phyloP scores from a whole-genome alignment of 1,284 basidiomycete genomes.

The Mycena citricolor region DNA sequence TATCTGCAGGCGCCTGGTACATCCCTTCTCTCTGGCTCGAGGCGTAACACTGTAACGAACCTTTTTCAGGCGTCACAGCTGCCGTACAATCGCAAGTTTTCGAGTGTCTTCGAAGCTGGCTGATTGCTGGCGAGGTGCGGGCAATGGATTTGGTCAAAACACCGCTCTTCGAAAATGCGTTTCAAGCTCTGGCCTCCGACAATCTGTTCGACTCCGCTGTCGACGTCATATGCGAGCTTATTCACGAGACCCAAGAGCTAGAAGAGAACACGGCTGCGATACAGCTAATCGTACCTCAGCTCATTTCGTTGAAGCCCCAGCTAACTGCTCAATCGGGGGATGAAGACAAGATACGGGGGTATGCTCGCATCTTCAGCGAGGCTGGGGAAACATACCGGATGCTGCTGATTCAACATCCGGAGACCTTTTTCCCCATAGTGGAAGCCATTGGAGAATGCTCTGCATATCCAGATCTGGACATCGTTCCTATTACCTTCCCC shows the following conservation, averaged over 20 bases:
- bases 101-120: constrained; percentile 85
- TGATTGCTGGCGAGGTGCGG: constrained; percentile 83
- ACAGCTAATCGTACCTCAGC: constrained; percentile 80
- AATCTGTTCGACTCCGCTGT: constrained; percentile 91
- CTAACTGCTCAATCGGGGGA: constrained; percentile 71
- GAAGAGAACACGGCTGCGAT: constrained; percentile 93
- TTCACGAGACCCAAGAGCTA: constrained; percentile 98
- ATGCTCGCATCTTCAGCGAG: constrained; percentile 90
- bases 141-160: constrained; percentile 68
- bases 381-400: constrained; percentile 95
- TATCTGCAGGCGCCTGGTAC: constrained; percentile 88
- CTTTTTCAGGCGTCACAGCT: constrained; percentile 71
- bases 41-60: background rate
- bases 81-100: constrained; percentile 88
- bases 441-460: constrained; percentile 95
- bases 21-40: constrained; percentile 29
- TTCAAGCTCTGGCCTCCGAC: constrained; percentile 83
- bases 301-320: constrained; percentile 72
- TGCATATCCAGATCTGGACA: constrained; percentile 91
- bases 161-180: constrained; percentile 82
- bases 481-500: constrained; percentile 96
- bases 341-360: constrained; percentile 86
- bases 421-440: constrained; percentile 91
- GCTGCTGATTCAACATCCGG: constrained; percentile 86
- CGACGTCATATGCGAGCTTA: constrained; percentile 90